Evolutionary conservation across 2,329 filamentous ascomycete species (phyloP).

Genomic region (Aspergillus japonicus): DNA sequence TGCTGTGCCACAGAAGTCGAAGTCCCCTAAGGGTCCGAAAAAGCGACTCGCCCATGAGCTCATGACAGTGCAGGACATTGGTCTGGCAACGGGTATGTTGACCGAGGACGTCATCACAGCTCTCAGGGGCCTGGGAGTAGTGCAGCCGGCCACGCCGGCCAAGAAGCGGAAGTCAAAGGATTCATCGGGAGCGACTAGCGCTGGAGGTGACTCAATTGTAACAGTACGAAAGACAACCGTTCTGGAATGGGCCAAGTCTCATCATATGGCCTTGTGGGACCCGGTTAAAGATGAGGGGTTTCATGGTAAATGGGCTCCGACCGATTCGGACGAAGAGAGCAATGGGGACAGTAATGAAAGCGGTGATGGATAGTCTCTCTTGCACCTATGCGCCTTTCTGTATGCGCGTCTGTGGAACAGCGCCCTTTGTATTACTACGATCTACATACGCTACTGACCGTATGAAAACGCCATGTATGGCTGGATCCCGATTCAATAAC

Average conservation of each 20-base stretch:
- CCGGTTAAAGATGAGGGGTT: conserved; percentile 76
- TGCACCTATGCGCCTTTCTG: not conserved
- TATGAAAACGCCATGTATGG: not conserved
- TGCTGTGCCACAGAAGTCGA: conserved; percentile 28
- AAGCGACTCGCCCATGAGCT: conserved; percentile 46
- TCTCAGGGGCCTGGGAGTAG: conserved; percentile 75
- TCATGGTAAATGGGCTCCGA: conserved; percentile 62
- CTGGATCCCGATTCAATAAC: not conserved
- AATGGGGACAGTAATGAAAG: conserved; percentile 21
- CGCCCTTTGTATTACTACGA: not conserved
- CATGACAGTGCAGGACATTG: conserved; percentile 69
- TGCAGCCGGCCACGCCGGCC: conserved; percentile 51
- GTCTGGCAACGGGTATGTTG: conserved; percentile 76
- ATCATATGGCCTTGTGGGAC: conserved; percentile 62
- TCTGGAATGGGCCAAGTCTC: conserved; percentile 63
- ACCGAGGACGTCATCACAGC: conserved; percentile 78
- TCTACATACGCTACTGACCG: conserved; percentile 9
- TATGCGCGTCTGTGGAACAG: not conserved
- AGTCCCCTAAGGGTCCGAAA: conserved; percentile 23
- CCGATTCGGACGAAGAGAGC: conserved; percentile 26
- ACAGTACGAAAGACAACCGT: conserved; percentile 60
- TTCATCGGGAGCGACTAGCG: conserved; percentile 21
- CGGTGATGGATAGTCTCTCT: conserved; percentile 16
- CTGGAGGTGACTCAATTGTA: conserved; percentile 28
- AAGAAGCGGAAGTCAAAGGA: conserved; percentile 54